Conservation (phyloP, 2,329 filamentous ascomycete species). For the Stagonosporopsis chrysanthemi region DNA sequence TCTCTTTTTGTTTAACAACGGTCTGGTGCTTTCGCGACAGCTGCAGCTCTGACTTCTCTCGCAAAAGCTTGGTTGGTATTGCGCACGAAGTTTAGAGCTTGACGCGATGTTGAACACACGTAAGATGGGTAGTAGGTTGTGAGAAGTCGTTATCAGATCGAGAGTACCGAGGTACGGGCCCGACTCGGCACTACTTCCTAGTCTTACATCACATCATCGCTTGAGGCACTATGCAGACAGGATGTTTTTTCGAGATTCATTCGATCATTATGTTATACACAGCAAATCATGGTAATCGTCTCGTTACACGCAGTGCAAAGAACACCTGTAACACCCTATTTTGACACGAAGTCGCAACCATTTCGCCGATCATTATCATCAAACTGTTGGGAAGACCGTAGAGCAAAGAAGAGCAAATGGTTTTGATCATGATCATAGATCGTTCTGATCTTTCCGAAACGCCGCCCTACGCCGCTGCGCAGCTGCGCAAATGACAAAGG, state of each 20-base stretch:
- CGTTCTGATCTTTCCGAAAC: constrained; percentile 19
- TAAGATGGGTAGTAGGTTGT: not conserved
- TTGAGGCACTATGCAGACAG: not conserved
- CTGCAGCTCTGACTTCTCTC: too few relatives aligned
- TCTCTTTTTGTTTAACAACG: not conserved
- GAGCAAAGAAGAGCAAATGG: constrained; percentile 11
- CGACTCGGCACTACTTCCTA: constrained; percentile 2
- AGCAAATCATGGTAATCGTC: constrained; percentile 22
- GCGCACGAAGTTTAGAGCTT: not conserved
- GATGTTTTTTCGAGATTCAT: not conserved
- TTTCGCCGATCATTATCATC: constrained; percentile 22
- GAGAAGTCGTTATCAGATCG: constrained; percentile 4
- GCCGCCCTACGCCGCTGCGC: constrained; percentile 7
- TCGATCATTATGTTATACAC: constrained; percentile 27
- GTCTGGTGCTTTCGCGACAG: not conserved
- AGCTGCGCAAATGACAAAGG: constrained; percentile 10
- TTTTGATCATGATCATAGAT: constrained; percentile 17
- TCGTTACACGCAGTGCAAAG: constrained; percentile 25
- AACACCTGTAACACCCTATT: constrained; percentile 17
- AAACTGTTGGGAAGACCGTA: constrained; percentile 4
- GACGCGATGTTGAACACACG: not conserved
- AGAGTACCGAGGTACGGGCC: constrained; percentile 8
- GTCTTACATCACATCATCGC: constrained; percentile 5
- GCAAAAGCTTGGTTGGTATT: too few relatives aligned
- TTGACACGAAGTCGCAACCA: constrained; percentile 15